phyloP scores from a whole-genome alignment of 1,284 basidiomycete genomes.

The Austroboletus olivaceoglutinosus region DNA sequence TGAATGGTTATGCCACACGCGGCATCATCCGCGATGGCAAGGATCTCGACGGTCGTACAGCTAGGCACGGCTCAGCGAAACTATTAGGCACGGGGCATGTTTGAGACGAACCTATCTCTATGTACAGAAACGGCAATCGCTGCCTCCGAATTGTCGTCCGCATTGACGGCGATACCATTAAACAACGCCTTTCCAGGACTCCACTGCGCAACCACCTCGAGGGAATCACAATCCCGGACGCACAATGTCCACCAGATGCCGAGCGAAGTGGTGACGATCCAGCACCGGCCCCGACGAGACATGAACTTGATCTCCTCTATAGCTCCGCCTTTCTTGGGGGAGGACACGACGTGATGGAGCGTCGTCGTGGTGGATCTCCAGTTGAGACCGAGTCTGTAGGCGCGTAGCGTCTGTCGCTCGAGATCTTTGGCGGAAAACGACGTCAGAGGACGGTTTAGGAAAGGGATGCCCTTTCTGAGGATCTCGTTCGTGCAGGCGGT shows the following conservation, averaged over 20 bases:
- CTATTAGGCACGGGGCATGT: not conserved
- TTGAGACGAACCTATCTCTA: constrained; percentile 38
- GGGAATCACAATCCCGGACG: constrained; percentile 46
- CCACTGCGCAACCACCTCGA: constrained; percentile 45
- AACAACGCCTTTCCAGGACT: constrained; percentile 51
- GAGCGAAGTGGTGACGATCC: constrained; percentile 53
- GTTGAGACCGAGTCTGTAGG: constrained; percentile 44
- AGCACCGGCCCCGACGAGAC: constrained; percentile 39
- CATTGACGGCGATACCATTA: constrained; percentile 49
- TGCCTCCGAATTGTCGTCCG: constrained; percentile 42
- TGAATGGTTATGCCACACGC: constrained; percentile 10
- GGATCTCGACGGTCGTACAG: constrained; percentile 18
- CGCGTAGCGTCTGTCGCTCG: constrained; percentile 42
- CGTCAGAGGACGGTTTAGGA: constrained; percentile 35
- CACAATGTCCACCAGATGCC: constrained; percentile 56
- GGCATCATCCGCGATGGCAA: constrained; percentile 20
- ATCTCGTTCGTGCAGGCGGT: constrained; percentile 46
- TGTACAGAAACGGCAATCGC: constrained; percentile 48
- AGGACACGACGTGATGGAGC: constrained; percentile 23
- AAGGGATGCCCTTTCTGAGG: constrained; percentile 46
- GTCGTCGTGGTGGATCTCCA: constrained; percentile 39
- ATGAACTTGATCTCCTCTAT: constrained; percentile 55
- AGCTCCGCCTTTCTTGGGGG: constrained; percentile 38
- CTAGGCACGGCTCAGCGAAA: constrained; percentile 13
- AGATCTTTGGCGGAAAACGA: constrained; percentile 40